Base-by-base conservation (phyloP, 257 asterid species). In the Cynanchum wilfordii region DNA sequence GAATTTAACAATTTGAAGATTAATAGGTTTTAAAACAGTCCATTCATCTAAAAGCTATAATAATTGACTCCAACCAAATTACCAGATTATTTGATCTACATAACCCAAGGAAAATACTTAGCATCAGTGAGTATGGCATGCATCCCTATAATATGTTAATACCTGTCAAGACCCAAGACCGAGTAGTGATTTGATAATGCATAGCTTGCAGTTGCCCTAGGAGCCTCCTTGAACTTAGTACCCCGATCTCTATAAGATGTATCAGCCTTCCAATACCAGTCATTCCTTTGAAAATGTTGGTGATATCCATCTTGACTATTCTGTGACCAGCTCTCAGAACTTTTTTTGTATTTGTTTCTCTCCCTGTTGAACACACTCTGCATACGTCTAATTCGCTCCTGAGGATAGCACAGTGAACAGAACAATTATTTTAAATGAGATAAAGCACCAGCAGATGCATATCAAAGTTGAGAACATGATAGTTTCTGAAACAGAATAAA, bases 151-250 rank as follows among this genome's bases (percentile, higher is more conserved):
- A 36, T 51, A 16, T 13, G 25, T 63, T 52, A 6, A 17, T 76
- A 94, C 99, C 99, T 88, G 87, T 91, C 96, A 76, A 94, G 99
- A 78, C 99, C 99, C 83, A 91, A 87, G 72, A 94, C 86, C 19
- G 90, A 83, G 81, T 94, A 94, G 81, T 94, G 96, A 73, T 88
- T 95, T 3, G 97, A 94, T 73, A 94, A 79, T 0, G 88, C 75
- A 77, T 80, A 73, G 66, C 74, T 84, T 71, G 85, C 70, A 65
- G 60, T 81, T 77, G 88, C 72, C 72, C 83, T 79, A 58, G 92
- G 86, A 62, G 89, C 27, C 70, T 88, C 88, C 82, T 89, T 78
- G 76, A 73, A 89, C 80, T 88, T 82, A 74, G 81, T 55, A 57
- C 77, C 82, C 64, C 73, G 78, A 72, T 86, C 88, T 77, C 87